These are phyloP conservation scores for Tylopilus orsonianus DNA, from an alignment of 1,284 basidiomycete genomes.

Conservation along the genomic window DNA sequence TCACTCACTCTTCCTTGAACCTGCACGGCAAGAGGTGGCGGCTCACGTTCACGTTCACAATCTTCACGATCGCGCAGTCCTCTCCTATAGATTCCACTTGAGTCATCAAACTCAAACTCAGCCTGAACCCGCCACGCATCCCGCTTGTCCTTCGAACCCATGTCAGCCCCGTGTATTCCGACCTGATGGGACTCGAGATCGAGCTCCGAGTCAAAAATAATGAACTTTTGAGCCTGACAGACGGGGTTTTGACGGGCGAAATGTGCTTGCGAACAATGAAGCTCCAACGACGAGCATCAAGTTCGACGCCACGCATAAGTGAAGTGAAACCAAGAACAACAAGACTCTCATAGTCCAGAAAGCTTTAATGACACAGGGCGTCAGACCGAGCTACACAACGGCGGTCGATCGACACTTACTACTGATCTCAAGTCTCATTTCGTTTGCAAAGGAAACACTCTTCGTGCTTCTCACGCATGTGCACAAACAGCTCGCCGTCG, in stretches of 20 bases:
- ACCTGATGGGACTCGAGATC: conserved; percentile 95
- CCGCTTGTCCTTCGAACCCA: conserved; percentile 76
- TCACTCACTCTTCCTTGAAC: conserved; percentile 41
- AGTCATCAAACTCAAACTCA: conserved; percentile 76
- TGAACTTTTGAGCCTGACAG: conserved; percentile 89
- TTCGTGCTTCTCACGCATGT: conserved; percentile 93
- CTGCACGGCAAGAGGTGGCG: conserved; percentile 39
- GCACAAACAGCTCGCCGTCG: conserved; percentile 90
- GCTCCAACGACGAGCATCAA: conserved; percentile 47
- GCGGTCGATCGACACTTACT: conserved; percentile 54
- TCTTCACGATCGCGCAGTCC: conserved; percentile 43
- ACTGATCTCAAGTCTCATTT: conserved; percentile 77
- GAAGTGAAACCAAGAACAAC: conserved; percentile 45
- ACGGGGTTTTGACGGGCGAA: conserved; percentile 73
- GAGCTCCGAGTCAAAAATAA: conserved; percentile 86
- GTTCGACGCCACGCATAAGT: background rate
- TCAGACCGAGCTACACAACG: conserved; percentile 1
- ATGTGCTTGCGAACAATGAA: conserved; percentile 71
- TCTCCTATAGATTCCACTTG: conserved; percentile 42
- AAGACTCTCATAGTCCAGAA: conserved; percentile 73
- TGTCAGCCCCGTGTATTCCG: conserved; percentile 79
- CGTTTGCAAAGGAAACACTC: conserved; percentile 95
- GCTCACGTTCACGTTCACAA: conserved; percentile 48
- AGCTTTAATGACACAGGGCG: conserved; percentile 47
- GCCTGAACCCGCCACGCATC: conserved; percentile 79